Percentiles rank a stretch among this genome's conserved stretches.
Conservation (phyloP, 371 early-diverging fungal species). For the Mucor lusitanicus region DNA sequence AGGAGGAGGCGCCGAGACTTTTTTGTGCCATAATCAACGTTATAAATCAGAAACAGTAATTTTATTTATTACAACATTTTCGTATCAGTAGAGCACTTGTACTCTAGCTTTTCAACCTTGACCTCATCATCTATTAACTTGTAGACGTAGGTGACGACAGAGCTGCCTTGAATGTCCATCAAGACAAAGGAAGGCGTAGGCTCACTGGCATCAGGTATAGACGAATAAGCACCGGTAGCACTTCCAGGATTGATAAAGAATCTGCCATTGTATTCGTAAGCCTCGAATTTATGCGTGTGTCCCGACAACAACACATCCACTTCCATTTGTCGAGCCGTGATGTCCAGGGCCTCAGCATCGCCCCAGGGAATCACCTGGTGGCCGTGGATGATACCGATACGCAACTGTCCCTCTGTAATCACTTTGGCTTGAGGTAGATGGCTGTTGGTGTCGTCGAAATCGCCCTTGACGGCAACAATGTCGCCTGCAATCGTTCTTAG, state of each 20-base stretch:
- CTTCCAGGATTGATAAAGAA: constrained; percentile 95
- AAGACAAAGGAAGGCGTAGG: constrained; percentile 90
- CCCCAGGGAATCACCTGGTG: constrained; percentile 92
- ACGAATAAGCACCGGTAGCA: constrained; percentile 86
- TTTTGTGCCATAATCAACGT: no score
- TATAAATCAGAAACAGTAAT: neutral
- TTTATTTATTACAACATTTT: constrained; percentile 19
- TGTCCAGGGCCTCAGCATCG: constrained; percentile 77
- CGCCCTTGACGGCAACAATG: constrained; percentile 81
- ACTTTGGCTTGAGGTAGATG: constrained; percentile 65
- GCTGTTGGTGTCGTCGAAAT: constrained; percentile 76
- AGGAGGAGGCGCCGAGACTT: neutral
- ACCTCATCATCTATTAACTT: constrained; percentile 89
- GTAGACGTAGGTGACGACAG: constrained; percentile 88
- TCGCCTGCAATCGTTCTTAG: constrained; percentile 82
- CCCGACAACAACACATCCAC: constrained; percentile 90
- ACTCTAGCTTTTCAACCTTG: constrained; percentile 91
- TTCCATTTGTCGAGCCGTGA: constrained; percentile 84
- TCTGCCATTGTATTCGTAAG: constrained; percentile 85
- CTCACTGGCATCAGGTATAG: constrained; percentile 50
- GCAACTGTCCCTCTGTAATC: constrained; percentile 75
- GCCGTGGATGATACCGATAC: constrained; percentile 88
- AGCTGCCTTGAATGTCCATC: constrained; percentile 86
- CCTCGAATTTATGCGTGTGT: constrained; percentile 88
- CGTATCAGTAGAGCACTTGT: constrained; percentile 59